phyloP scores from a whole-genome alignment of 805 yeast genomes.

The Starmerella vaccinii region DNA sequence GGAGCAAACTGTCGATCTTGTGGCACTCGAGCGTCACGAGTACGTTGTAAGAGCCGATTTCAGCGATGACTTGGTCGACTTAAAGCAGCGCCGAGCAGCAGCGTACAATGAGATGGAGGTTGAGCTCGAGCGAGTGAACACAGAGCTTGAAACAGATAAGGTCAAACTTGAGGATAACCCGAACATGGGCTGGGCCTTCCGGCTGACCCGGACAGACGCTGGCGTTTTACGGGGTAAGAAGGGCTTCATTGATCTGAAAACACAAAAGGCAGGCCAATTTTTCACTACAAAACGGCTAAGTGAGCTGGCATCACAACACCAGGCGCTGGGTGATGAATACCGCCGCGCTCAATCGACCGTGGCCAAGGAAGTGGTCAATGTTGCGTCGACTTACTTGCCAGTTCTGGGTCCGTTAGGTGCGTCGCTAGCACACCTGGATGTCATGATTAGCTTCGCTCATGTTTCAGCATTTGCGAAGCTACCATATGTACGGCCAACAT shows the following conservation, averaged over 20 bases:
- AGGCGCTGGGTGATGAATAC: conserved; percentile 54
- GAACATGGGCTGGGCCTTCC: conserved; percentile 87
- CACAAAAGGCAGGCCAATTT: conserved; percentile 90
- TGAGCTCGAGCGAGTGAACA: conserved; percentile 56
- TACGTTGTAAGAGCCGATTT: conserved; percentile 82
- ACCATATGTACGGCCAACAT: conserved; percentile 65
- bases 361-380: conserved; percentile 71
- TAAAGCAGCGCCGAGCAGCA: conserved; percentile 45
- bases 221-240: conserved; percentile 54
- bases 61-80: conserved; percentile 59
- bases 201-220: conserved; percentile 83
- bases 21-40: conserved; percentile 71
- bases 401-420: conserved; percentile 60
- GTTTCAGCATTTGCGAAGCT: conserved; percentile 72
- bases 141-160: conserved; percentile 73
- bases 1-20: conserved; percentile 82
- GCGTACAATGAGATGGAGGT: conserved; percentile 48
- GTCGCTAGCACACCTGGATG: conserved; percentile 67
- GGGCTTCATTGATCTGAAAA: conserved; percentile 67
- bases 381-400: conserved; percentile 71
- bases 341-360: conserved; percentile 64
- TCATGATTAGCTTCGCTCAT: conserved; percentile 74
- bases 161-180: conserved; percentile 81
- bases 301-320: conserved; percentile 48
- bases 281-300: conserved; percentile 67